Evolutionary conservation across 768 basidiomycete genomes (phyloP).

Genomic region (Pluteus cervinus): DNA sequence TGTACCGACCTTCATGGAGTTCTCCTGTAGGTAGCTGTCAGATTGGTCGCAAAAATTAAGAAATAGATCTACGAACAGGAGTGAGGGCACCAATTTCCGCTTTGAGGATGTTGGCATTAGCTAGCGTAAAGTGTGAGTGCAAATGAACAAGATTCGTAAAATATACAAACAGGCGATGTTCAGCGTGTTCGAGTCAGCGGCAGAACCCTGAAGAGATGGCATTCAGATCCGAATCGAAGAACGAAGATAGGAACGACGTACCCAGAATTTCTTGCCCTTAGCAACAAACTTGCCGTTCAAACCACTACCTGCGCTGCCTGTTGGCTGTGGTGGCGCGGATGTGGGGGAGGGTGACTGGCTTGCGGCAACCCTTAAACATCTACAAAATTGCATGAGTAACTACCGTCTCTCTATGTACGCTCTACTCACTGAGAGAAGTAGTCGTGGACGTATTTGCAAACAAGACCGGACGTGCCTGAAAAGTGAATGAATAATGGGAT

Average conservation of each 20-base stretch:
- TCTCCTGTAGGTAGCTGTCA: constrained; percentile 16
- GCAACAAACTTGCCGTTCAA: constrained; percentile 17
- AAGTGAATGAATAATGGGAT: no score
- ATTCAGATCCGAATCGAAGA: no score
- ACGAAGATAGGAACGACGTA: constrained; percentile 1
- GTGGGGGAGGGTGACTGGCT: constrained; percentile 10
- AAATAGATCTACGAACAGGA: constrained; percentile 15
- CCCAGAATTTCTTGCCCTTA: constrained; percentile 25
- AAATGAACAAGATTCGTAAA: constrained; percentile 6
- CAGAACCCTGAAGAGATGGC: constrained; percentile 24
- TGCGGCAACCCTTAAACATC: constrained; percentile 6
- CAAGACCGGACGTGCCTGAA: constrained; percentile 25
- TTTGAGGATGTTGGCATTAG: constrained; percentile 23
- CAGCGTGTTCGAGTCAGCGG: constrained; percentile 22
- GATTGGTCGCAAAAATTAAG: not conserved
- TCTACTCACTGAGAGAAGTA: constrained; percentile 19
- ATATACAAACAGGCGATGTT: constrained; percentile 20
- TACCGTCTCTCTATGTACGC: not conserved
- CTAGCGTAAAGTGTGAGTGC: constrained; percentile 9
- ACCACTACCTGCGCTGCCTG: constrained; percentile 10
- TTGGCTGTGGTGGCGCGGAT: constrained; percentile 8
- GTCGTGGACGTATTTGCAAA: constrained; percentile 23
- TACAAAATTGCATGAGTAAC: constrained; percentile 1
- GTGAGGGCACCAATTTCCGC: constrained; percentile 33
- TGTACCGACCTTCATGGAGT: constrained; percentile 33